Evolutionary conservation across 176 grass and related monocot genomes (phyloP).

Genomic region (Musa beccarii): DNA sequence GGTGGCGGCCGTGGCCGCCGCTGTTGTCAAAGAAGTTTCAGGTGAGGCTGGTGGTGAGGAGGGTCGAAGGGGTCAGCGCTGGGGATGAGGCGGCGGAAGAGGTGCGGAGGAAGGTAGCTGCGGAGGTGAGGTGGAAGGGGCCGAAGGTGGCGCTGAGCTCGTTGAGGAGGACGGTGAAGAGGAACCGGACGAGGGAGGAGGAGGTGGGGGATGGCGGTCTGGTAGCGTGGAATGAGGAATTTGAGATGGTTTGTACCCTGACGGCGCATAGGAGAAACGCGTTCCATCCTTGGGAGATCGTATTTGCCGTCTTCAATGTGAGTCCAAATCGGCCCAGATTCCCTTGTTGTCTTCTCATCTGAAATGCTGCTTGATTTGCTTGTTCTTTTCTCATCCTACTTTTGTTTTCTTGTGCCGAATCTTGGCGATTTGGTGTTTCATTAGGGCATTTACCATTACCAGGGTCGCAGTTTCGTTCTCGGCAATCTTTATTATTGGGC

Average conservation of each 20-base stretch:
- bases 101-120: slow-evolving; percentile 17
- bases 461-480: neutral
- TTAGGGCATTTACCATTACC: neutral
- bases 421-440: neutral
- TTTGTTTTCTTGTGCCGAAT: neutral
- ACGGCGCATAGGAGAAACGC: slow-evolving; percentile 45
- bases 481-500: neutral
- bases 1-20: slow-evolving; percentile 75
- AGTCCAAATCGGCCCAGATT: slow-evolving; percentile 25
- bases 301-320: slow-evolving; percentile 69
- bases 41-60: slow-evolving; percentile 53
- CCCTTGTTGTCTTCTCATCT: neutral
- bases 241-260: slow-evolving; percentile 49
- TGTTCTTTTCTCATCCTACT: neutral
- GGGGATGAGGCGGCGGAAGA: neutral
- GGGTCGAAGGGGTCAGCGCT: slow-evolving; percentile 37
- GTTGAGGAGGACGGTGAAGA: slow-evolving; percentile 62
- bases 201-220: slow-evolving; percentile 22
- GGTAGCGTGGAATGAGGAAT: slow-evolving; percentile 85
- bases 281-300: slow-evolving; percentile 76
- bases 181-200: slow-evolving; percentile 79
- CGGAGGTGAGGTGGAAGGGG: slow-evolving; percentile 63
- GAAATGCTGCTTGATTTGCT: neutral
- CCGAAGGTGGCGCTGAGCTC: slow-evolving; percentile 51
- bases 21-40: slow-evolving; percentile 43